Evolutionary conservation across 2,329 filamentous ascomycete genomes (phyloP).

Genomic region (Epichloe gansuensis): DNA sequence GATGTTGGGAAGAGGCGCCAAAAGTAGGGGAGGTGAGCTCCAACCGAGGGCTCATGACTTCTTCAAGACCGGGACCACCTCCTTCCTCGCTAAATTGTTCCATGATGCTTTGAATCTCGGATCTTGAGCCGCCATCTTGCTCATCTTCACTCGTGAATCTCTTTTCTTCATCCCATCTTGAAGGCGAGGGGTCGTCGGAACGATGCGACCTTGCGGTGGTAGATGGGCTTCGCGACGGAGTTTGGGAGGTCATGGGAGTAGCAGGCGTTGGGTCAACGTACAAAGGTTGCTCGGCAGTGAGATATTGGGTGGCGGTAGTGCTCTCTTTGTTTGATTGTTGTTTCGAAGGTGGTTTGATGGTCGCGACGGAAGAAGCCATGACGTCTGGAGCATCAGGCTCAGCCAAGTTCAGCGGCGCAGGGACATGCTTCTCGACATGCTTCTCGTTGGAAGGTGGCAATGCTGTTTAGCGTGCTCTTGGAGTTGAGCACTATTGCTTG

Average conservation of each 20-base stretch:
- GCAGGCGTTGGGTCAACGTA: slow-evolving; percentile 49
- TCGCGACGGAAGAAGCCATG: slow-evolving; percentile 36
- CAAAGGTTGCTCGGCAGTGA: slow-evolving; percentile 33
- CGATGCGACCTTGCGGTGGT: slow-evolving; percentile 36
- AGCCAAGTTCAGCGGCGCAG: slow-evolving; percentile 6
- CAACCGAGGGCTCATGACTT: slow-evolving; percentile 84
- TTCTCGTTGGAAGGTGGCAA: slow-evolving; percentile 12
- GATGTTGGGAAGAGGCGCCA: slow-evolving; percentile 54
- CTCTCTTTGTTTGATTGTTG: slow-evolving; percentile 23
- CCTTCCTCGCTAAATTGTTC: slow-evolving; percentile 76
- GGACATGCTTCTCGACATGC: slow-evolving; percentile 16
- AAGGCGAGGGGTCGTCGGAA: slow-evolving; percentile 36
- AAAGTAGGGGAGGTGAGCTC: slow-evolving; percentile 73
- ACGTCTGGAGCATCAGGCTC: slow-evolving; percentile 14
- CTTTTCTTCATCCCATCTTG: slow-evolving; percentile 48
- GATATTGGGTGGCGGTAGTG: slow-evolving; percentile 24
- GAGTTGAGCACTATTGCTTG: neutral
- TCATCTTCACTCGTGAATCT: slow-evolving; percentile 47
- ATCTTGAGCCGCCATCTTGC: slow-evolving; percentile 56
- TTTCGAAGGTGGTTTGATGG: slow-evolving; percentile 36
- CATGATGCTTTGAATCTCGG: slow-evolving; percentile 96
- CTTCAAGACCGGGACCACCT: slow-evolving; percentile 59
- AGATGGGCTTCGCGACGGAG: slow-evolving; percentile 47
- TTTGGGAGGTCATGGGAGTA: slow-evolving; percentile 42
- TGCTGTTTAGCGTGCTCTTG: neutral